Evolutionary conservation across 1,139 yeast species (phyloP), one percentile per base, ranked within the genome.

Genomic region (Arxiozyma heterogenica): DNA sequence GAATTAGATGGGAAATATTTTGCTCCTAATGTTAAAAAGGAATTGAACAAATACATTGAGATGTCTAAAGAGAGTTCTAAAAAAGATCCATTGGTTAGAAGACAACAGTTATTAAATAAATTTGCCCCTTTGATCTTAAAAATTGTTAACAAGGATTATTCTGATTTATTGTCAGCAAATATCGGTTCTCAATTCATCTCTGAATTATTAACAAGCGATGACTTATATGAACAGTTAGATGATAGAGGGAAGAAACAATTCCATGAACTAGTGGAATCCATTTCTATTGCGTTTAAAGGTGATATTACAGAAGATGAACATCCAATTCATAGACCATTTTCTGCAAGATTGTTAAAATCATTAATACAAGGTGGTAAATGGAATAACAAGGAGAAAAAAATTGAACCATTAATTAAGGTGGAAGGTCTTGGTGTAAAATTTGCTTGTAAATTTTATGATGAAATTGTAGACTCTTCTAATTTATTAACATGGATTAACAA

Each of bases 341-440:
- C 88, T 25, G 79, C 90, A 8, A 83, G 98, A 73, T 75, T 86
- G 46, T 73, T 91, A 61, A 86, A 90, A 70, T 76, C 88, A 3
- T 75, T 91, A 64, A 84, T 89, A 58, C 95, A 89, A 71, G 94
- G 95, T 70, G 87, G 91, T 68, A 82, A 79, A 65, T 90, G 90
- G 80, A 76, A 81, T 62, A 79, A 78, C 64, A 81, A 80, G 65
- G 79, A 81, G 59, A 78, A 78, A 63, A 71, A 71, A 52, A 70
- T 81, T 41, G 79, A 72, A 42, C 76, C 75, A 51, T 67, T 77
- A 22, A 49, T 55, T 23, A 74, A 75, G 47, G 78, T 81, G 41
- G 73, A 79, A 45, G 78, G 77, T 4, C 77, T 84, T 38, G 95
- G 95, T 27, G 69, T 71, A n/a, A 79, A 76, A 25, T 83, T 86